Evolutionary conservation across 441 rosid species (phyloP), one percentile per base, ranked within the genome.

Genomic region (Erysimum pusillum): DNA sequence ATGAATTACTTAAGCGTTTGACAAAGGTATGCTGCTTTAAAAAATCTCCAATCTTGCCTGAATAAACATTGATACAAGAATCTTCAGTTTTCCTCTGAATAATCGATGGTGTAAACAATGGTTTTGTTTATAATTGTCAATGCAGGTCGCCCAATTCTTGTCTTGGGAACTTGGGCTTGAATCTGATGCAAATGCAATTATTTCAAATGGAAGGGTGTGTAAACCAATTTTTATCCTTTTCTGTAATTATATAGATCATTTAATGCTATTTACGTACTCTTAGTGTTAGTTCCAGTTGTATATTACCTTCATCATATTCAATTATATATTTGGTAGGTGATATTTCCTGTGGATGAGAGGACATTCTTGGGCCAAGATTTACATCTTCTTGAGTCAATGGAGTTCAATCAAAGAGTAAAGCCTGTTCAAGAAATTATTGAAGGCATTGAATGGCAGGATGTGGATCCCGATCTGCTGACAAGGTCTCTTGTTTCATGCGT

Each of bases 141-240:
- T 83, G 79, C 91, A 96, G 98, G 96, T 86, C 18, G 71, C 86
- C 34, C 86, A 86, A 71, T 91, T 84, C 84, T 75, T 92, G 62
- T 78, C 82, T 81, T 79, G 87, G 82, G 87, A 85, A 64, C 80
- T 90, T 79, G 97, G 97, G 67, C 76, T 87, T 77, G 91, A 86
- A 57, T 84, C 88, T 66, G 92, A 87, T 77, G 86, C 81, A 52
- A 92, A 89, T 78, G 94, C 89, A 41, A 86, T 90, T 79, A 89
- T 96, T 75, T 89, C 99, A 65, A 96, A 90, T 71, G 98, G 99
- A 85, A 87, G 99, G 96, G 99, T 96, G 69, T 36, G 75, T 75
- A 18, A 60, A 59, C 76, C 62, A 75, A 10, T 0, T 67, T 62
- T 45, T 38, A 22, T 20, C n/a, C 9, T 51, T 51, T 35, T 56